Percentiles rank a stretch among this genome's conserved stretches.
Conservation (phyloP, 805 yeast species). For the Myxozyma lipomycoides region DNA sequence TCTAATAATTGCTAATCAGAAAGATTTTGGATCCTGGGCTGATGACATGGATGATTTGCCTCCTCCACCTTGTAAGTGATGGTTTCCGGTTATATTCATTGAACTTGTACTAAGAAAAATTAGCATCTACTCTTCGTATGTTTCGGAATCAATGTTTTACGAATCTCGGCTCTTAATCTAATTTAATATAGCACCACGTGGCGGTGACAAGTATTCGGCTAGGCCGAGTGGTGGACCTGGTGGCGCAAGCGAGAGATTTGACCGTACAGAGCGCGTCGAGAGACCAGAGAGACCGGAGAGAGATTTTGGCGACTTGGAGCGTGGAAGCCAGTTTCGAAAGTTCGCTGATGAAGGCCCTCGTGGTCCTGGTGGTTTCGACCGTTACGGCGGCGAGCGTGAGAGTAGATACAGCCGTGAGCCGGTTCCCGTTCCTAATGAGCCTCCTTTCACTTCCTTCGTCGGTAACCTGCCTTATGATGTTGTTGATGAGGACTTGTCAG, state of each 20-base stretch:
- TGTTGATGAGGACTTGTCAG: constrained; percentile 51
- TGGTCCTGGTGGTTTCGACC: constrained; percentile 2
- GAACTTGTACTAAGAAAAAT: neutral
- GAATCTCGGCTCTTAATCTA: too few relatives aligned
- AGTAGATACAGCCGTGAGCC: constrained; percentile 40
- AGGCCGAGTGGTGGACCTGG: neutral
- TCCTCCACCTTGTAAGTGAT: constrained; percentile 16
- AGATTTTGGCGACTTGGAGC: constrained; percentile 17
- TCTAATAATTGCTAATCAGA: neutral
- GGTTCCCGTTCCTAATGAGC: constrained; percentile 81
- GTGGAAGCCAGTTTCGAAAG: constrained; percentile 22
- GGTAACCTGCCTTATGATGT: constrained; percentile 82
- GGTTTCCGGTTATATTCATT: neutral
- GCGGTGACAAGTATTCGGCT: neutral
- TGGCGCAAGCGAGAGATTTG: neutral
- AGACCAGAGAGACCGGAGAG: neutral
- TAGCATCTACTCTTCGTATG: neutral
- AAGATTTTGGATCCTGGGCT: constrained; percentile 28
- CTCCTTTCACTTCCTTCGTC: constrained; percentile 90
- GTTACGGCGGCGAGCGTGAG: constrained; percentile 10
- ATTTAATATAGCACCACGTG: neutral
- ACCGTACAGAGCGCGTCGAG: neutral
- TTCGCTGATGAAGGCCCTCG: neutral
- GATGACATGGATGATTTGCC: constrained; percentile 30
- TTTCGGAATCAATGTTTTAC: neutral